These are phyloP conservation scores for Kodamaea sagamina DNA, from an alignment of 805 yeast genomes.

Conservation along the genomic window DNA sequence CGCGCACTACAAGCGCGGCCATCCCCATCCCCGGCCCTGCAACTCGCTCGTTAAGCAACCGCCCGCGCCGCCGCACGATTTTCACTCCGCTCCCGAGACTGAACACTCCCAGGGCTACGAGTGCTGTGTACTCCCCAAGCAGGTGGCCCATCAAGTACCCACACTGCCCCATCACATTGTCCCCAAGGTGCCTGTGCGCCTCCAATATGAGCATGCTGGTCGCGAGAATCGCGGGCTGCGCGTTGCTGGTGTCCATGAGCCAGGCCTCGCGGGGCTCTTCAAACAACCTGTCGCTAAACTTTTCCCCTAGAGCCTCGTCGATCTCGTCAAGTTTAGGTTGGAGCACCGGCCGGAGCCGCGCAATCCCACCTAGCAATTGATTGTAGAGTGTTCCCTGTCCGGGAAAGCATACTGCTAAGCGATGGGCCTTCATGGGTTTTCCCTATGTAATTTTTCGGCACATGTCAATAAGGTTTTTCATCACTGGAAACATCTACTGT, in stretches of 20 bases:
- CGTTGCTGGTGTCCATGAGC: conserved; percentile 41
- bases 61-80: conserved; percentile 48
- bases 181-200: conserved; percentile 12
- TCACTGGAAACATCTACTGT: no score
- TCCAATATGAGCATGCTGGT: conserved; percentile 21
- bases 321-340: conserved; percentile 16
- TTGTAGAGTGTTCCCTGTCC: conserved; percentile 32
- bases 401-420: conserved; percentile 34
- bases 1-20: conserved; percentile 14
- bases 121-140: conserved; percentile 52
- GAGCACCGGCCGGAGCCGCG: conserved; percentile 6
- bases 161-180: conserved; percentile 19
- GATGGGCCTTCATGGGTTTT: background rate
- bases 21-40: conserved; percentile 8
- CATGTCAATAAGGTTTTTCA: background rate
- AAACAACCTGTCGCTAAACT: conserved; percentile 19
- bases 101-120: conserved; percentile 37
- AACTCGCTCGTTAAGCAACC: conserved; percentile 37
- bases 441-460: conserved; percentile 7
- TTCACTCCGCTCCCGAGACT: conserved; percentile 36
- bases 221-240: conserved; percentile 56
- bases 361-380: background rate
- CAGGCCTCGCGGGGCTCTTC: conserved; percentile 19
- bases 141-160: conserved; percentile 48
- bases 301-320: conserved; percentile 25